Percentiles rank a stretch among this genome's conserved stretches.
These are phyloP conservation scores for Saccharomyces hybrid DNA, from an alignment of 1,139 yeast genomes.

Conservation along the genomic window DNA sequence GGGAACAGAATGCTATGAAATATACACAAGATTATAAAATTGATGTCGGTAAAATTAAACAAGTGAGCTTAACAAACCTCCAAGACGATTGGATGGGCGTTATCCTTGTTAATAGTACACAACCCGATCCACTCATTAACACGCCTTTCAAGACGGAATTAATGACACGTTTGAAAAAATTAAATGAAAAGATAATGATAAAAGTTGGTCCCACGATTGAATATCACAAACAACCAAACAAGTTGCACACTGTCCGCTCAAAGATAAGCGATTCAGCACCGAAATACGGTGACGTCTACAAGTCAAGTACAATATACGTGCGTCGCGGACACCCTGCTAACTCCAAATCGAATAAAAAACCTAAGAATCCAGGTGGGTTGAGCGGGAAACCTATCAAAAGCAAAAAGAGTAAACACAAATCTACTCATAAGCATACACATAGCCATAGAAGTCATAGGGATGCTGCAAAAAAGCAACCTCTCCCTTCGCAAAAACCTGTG, in stretches of 20 bases:
- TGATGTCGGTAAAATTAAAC: conserved; percentile 52
- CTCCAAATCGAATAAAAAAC: conserved; percentile 65
- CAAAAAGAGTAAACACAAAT: neutral
- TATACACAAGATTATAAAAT: conserved; percentile 60
- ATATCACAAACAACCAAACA: conserved; percentile 89
- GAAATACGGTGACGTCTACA: conserved; percentile 61
- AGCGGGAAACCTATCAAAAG: neutral
- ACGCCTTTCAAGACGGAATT: conserved; percentile 86
- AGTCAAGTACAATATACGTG: conserved; percentile 82
- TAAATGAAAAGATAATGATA: conserved; percentile 53
- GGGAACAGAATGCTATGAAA: conserved; percentile 65
- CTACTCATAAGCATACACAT: neutral
- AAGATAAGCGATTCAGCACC: conserved; percentile 56
- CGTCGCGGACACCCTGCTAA: conserved; percentile 71
- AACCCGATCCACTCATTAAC: conserved; percentile 76
- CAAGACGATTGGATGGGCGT: conserved; percentile 95
- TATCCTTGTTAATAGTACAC: conserved; percentile 46
- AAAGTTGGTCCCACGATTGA: conserved; percentile 66
- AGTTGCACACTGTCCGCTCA: conserved; percentile 66
- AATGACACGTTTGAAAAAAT: conserved; percentile 61
- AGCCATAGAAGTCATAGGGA: neutral
- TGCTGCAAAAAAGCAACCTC: conserved; percentile 29
- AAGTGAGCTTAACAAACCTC: conserved; percentile 60
- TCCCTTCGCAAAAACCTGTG: conserved; percentile 29
- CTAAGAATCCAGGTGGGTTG: conserved; percentile 33